Percentiles rank a stretch among this genome's conserved stretches.
Evolutionary conservation across 345 rosid genomes (phyloP).

Genomic region (Carallia brachiata): DNA sequence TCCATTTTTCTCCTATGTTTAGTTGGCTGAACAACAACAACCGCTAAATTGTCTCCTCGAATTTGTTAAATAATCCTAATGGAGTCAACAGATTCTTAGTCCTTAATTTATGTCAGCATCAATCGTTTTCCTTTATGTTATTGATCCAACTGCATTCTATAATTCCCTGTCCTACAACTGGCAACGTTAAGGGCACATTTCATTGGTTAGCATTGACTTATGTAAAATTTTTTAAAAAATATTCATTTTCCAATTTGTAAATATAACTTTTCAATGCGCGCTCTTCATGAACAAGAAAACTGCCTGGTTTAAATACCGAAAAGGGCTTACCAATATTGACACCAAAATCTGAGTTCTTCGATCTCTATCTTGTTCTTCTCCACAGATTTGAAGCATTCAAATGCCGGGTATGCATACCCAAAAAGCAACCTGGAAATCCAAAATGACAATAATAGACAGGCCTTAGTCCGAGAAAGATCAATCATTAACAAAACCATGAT

Average conservation of each 20-base stretch:
- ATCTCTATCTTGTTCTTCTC: slow-evolving; percentile 79
- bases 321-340: slow-evolving; percentile 76
- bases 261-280: no score
- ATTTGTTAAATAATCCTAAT: no score
- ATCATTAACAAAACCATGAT: not conserved
- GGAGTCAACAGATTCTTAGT: no score
- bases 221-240: no score
- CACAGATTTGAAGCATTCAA: slow-evolving; percentile 76
- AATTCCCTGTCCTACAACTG: not conserved
- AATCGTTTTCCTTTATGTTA: no score
- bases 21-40: no score
- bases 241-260: no score
- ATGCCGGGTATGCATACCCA: slow-evolving; percentile 93
- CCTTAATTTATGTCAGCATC: no score
- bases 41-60: no score
- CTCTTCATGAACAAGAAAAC: not conserved
- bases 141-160: no score
- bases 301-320: not conserved
- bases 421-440: slow-evolving; percentile 53
- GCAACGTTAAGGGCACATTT: not conserved
- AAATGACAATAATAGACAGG: not conserved
- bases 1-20: not conserved
- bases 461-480: slow-evolving; percentile 1
- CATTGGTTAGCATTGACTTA: not conserved
- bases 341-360: slow-evolving; percentile 89